phyloP scores from a whole-genome alignment of 2,329 filamentous ascomycete genomes.

The Fusarium humuli region DNA sequence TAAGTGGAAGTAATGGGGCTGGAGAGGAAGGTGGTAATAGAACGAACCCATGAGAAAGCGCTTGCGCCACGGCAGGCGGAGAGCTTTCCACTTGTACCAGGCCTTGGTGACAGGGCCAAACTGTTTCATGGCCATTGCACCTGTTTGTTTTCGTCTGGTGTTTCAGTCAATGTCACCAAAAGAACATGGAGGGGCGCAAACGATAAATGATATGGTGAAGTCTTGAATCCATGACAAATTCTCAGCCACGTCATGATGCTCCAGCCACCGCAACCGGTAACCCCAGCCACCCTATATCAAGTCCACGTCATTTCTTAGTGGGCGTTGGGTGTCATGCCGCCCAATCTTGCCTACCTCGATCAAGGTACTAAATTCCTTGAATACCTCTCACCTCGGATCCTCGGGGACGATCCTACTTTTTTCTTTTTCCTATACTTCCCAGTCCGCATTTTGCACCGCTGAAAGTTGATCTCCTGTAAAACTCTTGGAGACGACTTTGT shows the following conservation, averaged over 20 bases:
- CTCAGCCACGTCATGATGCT: slow-evolving; percentile 24
- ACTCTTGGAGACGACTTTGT: slow-evolving; percentile 5
- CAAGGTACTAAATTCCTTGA: slow-evolving; percentile 16
- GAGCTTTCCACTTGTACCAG: slow-evolving; percentile 72
- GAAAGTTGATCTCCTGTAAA: slow-evolving; percentile 2
- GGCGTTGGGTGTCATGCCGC: slow-evolving; percentile 20
- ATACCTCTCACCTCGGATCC: slow-evolving; percentile 35
- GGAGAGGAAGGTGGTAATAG: not conserved
- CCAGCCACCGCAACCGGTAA: slow-evolving; percentile 30
- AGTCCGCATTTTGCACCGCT: slow-evolving; percentile 9
- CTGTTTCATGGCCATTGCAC: slow-evolving; percentile 52
- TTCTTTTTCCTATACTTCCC: slow-evolving; percentile 10
- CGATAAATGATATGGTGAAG: slow-evolving; percentile 25
- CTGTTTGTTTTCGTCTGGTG: slow-evolving; percentile 16
- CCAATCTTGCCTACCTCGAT: slow-evolving; percentile 30
- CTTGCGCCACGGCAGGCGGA: slow-evolving; percentile 73
- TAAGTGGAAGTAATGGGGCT: slow-evolving; percentile 30
- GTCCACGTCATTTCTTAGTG: slow-evolving; percentile 45
- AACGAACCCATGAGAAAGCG: slow-evolving; percentile 69
- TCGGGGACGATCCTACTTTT: slow-evolving; percentile 16
- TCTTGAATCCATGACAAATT: slow-evolving; percentile 25
- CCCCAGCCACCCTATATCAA: slow-evolving; percentile 32
- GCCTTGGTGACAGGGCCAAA: slow-evolving; percentile 54
- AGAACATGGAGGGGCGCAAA: slow-evolving; percentile 29
- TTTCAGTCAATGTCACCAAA: slow-evolving; percentile 7